Conservation (phyloP, 1,139 yeast genomes). For the Geotrichum phurueaensis region DNA sequence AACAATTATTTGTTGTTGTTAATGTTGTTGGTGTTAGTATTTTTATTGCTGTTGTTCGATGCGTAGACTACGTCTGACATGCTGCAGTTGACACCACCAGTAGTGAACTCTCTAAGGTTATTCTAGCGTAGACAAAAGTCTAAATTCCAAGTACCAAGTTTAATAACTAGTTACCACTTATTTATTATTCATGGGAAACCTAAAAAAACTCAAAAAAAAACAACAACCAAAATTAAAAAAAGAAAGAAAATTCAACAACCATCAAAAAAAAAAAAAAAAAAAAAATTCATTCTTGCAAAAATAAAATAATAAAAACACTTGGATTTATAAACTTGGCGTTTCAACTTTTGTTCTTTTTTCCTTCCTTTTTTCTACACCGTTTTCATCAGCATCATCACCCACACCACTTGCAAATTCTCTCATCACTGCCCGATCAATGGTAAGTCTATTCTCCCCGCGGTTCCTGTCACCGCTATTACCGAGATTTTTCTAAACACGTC, state of each 20-base stretch:
- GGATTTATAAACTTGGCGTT: not conserved
- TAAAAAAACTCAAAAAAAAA: not conserved
- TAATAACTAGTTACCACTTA: not conserved
- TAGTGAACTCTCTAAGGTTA: too few relatives aligned
- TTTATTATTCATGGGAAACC: not conserved
- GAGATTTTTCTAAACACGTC: not conserved
- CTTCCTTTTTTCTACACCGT: not conserved
- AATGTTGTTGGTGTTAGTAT: too few relatives aligned
- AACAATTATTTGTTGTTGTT: too few relatives aligned
- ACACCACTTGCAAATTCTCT: not conserved
- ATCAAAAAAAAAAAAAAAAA: not conserved
- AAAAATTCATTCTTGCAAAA: not conserved
- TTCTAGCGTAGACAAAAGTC: too few relatives aligned
- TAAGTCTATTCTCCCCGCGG: not conserved
- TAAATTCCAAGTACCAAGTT: not conserved
- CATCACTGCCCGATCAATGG: not conserved
- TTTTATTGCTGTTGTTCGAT: too few relatives aligned
- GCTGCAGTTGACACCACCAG: too few relatives aligned
- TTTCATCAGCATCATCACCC: not conserved
- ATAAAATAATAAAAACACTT: conserved; percentile 1
- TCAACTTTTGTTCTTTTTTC: conserved; percentile 1
- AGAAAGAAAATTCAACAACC: not conserved
- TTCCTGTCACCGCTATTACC: not conserved
- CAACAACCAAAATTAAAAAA: not conserved
- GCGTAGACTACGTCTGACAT: too few relatives aligned